These are phyloP conservation scores for Entrophospora sp. DNA, from an alignment of 192 early-diverging fungal species.

Conservation along the genomic window DNA sequence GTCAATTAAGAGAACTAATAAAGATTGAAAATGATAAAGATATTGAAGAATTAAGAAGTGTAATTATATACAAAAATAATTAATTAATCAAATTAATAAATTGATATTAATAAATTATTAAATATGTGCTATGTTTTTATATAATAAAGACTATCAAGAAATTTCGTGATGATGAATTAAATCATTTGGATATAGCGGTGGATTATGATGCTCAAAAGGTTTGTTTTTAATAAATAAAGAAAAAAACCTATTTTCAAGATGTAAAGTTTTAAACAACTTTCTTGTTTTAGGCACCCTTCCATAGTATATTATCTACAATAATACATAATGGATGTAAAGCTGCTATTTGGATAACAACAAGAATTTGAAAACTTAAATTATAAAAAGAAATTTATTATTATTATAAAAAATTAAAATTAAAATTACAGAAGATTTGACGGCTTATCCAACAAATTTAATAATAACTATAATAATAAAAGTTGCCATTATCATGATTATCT, in stretches of 20 bases:
- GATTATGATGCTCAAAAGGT: conserved; percentile 73
- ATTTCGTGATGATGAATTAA: conserved; percentile 92
- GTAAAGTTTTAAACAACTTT: not conserved
- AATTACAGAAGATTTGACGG: no score
- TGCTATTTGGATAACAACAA: conserved; percentile 86
- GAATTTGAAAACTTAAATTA: conserved; percentile 51
- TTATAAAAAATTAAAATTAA: no score
- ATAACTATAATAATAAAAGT: no score
- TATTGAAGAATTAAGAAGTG: conserved; percentile 48
- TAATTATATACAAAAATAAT: no score
- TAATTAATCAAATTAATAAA: no score
- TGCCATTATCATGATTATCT: no score
- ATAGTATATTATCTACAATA: conserved; percentile 59
- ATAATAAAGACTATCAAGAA: conserved; percentile 72
- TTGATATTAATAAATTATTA: no score
- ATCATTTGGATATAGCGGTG: conserved; percentile 85
- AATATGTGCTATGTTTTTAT: no score
- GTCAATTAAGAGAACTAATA: conserved; percentile 77
- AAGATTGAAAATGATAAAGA: conserved; percentile 54
- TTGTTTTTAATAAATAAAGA: not conserved
- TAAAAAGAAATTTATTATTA: no score
- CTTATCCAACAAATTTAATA: no score
- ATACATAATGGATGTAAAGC: conserved; percentile 83
- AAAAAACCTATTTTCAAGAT: conserved; percentile 1
- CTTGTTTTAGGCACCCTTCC: conserved; percentile 59